These are phyloP conservation scores for Penicillium sp. DNA, from an alignment of 2,329 filamentous ascomycete species.

Conservation along the genomic window DNA sequence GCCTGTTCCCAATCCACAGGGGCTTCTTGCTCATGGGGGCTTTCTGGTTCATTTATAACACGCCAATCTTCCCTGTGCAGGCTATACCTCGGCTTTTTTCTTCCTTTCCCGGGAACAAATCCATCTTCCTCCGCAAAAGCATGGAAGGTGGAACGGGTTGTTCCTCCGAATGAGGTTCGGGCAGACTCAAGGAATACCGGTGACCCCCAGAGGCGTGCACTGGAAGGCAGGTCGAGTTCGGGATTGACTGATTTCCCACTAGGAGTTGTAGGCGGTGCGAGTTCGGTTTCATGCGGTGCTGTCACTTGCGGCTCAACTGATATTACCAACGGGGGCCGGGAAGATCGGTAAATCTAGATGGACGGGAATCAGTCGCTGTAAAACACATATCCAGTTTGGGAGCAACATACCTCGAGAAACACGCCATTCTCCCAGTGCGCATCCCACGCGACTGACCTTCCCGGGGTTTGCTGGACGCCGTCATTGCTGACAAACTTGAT, in stretches of 20 bases:
- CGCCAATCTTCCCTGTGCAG: constrained; percentile 69
- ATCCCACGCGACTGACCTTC: constrained; percentile 58
- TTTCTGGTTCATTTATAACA: constrained; percentile 68
- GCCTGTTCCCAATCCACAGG: constrained; percentile 30
- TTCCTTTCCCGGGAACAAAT: constrained; percentile 57
- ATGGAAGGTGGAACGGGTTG: constrained; percentile 64
- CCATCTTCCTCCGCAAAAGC: constrained; percentile 67
- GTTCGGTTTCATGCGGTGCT: constrained; percentile 23
- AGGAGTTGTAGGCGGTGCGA: constrained; percentile 26
- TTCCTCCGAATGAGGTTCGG: constrained; percentile 65
- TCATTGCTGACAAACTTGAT: constrained; percentile 61
- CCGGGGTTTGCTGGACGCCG: constrained; percentile 52
- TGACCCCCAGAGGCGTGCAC: constrained; percentile 63
- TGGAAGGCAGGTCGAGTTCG: constrained; percentile 23
- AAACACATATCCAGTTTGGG: background rate
- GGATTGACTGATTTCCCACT: constrained; percentile 16
- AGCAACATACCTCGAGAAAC: constrained; percentile 36
- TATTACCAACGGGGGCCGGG: constrained; percentile 37
- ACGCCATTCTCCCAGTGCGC: constrained; percentile 46
- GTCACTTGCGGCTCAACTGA: constrained; percentile 51
- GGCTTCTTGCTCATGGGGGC: constrained; percentile 56
- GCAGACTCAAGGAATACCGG: constrained; percentile 76
- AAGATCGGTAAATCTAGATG: constrained; percentile 28
- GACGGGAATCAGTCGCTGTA: constrained; percentile 2
- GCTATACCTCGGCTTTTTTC: constrained; percentile 69